Evolutionary conservation across 768 basidiomycete genomes (phyloP), one percentile per base, ranked within the genome.

Genomic region (Coprinopsis strossmayeri): DNA sequence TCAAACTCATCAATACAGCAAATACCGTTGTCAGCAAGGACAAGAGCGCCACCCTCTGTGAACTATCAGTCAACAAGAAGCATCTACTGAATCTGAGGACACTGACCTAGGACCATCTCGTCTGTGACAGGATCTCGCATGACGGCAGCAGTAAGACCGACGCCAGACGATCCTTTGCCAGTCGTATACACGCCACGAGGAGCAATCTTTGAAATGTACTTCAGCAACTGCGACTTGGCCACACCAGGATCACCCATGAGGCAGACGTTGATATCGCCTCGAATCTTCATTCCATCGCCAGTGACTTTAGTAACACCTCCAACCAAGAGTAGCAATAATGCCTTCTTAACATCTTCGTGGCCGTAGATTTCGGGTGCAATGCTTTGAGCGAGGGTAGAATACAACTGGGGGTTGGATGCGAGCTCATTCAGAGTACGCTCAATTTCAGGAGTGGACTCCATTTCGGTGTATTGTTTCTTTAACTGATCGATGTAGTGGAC

Each of bases 1-100:
- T 99, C 96, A 61, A 99, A 99, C 63, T 99, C 96, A 57, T 99
- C 96, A 54, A 99, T 99, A 66, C 95, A 98, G 71, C 94, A 97
- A 60, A 99, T 99, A 24, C 96, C 96, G 56, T 99, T 99, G 66
- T 99, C 96, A 10, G 96, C 95, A 40, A 99, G 79, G 13, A 99
- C 96, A 46, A 99, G 80, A n/a, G 96, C 96, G 24, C 96, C 96
- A 3, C 96, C 96, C 91, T 99, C 96, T 97, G 67, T 21, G 9
- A 41, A 51, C 40, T 9, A 54, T 17, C 32, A 41, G 45, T 53
- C 2, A 49, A 50, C 21, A 27, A 43, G 27, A 23, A 18, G 12
- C 34, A 41, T 17, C 17, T n/a, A 38, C n/a, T 21, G 24, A 34
- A 3, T 46, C 38, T 25, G 34, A 18, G 40, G 32, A 26, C 9